Percentiles rank a stretch among this genome's conserved stretches.
These are phyloP conservation scores for Flaveria robusta DNA, from an alignment of 129 eudicot genomes.

Conservation along the genomic window DNA sequence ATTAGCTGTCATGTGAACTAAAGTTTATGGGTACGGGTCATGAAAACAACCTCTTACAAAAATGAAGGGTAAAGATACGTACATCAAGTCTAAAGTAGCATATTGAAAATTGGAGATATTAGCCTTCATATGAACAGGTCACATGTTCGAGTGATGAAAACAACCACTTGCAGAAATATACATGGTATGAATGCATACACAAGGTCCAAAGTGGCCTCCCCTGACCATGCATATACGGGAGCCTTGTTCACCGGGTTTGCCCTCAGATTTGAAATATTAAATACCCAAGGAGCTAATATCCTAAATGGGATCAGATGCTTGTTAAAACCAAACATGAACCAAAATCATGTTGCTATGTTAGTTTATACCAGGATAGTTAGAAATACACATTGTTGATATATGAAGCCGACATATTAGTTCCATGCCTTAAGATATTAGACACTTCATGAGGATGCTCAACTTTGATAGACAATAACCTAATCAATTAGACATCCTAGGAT, in stretches of 20 bases:
- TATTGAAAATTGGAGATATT: neutral
- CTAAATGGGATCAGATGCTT: neutral
- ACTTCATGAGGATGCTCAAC: neutral
- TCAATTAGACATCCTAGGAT: neutral
- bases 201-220: too few species aligned
- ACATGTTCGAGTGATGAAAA: too few species aligned
- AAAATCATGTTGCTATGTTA: neutral
- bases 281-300: neutral
- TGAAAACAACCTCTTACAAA: too few species aligned
- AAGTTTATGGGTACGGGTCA: too few species aligned
- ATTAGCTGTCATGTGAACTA: neutral
- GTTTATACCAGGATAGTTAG: neutral
- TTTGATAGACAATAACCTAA: neutral
- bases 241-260: too few species aligned
- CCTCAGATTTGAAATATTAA: too few species aligned
- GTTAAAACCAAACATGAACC: conserved; percentile 1
- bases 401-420: neutral
- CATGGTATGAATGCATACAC: too few species aligned
- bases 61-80: too few species aligned
- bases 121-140: too few species aligned
- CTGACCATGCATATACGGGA: too few species aligned
- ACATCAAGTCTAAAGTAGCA: too few species aligned
- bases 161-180: too few species aligned
- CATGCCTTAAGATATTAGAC: neutral
- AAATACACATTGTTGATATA: neutral